Conservation (phyloP, 495 filamentous ascomycete species). For the Penicillium odoratum region DNA sequence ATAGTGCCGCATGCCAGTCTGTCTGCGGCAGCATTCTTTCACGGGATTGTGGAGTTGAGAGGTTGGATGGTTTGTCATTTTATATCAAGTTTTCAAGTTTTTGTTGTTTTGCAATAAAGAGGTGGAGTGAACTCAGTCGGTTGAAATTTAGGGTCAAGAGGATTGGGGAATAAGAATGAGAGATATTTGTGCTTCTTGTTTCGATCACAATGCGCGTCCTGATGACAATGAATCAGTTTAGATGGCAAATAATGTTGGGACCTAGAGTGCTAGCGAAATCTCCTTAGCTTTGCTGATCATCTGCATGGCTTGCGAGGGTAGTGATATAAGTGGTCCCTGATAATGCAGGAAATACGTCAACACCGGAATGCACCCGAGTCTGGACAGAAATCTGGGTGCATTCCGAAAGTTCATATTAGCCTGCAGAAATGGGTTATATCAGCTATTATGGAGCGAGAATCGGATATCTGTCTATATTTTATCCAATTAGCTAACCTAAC, state of each 20-base stretch:
- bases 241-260: conserved; percentile 1
- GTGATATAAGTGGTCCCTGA: conserved; percentile 9
- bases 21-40: not conserved
- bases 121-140: not conserved
- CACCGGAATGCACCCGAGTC: conserved; percentile 22
- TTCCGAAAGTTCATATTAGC: conserved; percentile 7
- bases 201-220: not conserved
- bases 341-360: conserved; percentile 16
- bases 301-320: conserved; percentile 9
- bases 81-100: not conserved
- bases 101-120: not conserved
- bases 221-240: not conserved
- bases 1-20: not conserved
- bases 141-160: not conserved
- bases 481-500: too few relatives aligned
- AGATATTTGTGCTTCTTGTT: not conserved
- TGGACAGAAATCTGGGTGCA: conserved; percentile 12
- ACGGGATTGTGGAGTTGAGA: not conserved
- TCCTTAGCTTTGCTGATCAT: not conserved
- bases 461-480: too few relatives aligned
- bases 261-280: not conserved
- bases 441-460: too few relatives aligned
- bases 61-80: not conserved
- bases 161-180: not conserved
- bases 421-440: too few relatives aligned